Percentiles rank a stretch among this genome's conserved stretches.
Conservation (phyloP, 495 filamentous ascomycete genomes). For the Platismatia glauca region DNA sequence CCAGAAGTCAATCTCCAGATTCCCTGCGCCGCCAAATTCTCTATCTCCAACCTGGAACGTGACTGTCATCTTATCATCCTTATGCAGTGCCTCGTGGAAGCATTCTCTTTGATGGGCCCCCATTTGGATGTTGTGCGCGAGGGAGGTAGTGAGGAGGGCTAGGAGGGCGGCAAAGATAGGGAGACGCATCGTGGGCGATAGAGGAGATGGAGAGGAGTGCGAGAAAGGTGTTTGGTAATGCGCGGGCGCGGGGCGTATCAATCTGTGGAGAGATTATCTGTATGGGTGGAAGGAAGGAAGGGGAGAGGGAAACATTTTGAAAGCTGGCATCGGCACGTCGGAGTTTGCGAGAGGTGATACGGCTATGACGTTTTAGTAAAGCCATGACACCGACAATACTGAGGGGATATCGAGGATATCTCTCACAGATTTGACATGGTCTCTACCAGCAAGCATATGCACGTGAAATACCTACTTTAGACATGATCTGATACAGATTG, state of each 20-base stretch:
- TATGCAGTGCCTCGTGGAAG: slow-evolving; percentile 89
- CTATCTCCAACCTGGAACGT: slow-evolving; percentile 97
- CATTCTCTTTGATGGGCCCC: slow-evolving; percentile 86
- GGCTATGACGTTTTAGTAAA: not conserved
- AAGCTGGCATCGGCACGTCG: slow-evolving; percentile 4
- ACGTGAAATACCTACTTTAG: not conserved
- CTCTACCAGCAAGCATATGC: not conserved
- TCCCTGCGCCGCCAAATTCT: slow-evolving; percentile 90
- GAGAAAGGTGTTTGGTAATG: not conserved
- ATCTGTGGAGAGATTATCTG: not conserved
- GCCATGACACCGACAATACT: not conserved
- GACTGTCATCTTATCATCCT: slow-evolving; percentile 95
- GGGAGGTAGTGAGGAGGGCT: slow-evolving; percentile 50
- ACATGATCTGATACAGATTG: not conserved
- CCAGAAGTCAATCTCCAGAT: slow-evolving; percentile 97
- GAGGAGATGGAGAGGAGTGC: not conserved
- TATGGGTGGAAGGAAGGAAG: not conserved
- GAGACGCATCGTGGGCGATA: slow-evolving; percentile 43
- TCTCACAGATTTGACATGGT: too few relatives aligned
- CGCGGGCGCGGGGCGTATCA: not conserved
- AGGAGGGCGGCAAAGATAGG: slow-evolving; percentile 52
- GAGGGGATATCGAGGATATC: not conserved
- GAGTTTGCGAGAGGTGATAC: not conserved
- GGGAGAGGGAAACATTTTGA: not conserved
- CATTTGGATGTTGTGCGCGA: slow-evolving; percentile 92